These are phyloP conservation scores for Salicornia ramosissima DNA, from an alignment of 148 eudicot species.

Conservation along the genomic window DNA sequence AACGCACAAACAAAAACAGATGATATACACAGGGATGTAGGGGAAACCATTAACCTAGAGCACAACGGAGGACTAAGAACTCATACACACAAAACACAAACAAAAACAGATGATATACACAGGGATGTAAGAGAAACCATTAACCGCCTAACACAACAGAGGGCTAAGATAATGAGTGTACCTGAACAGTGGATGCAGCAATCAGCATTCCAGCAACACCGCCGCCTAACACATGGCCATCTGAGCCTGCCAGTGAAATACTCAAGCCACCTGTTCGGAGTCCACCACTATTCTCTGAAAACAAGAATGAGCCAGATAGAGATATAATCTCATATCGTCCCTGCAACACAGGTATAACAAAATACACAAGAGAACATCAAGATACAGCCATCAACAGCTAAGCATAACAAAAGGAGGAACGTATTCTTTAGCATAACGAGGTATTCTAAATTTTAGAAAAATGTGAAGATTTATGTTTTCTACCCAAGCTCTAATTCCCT, in stretches of 20 bases:
- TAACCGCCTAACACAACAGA: too few relatives aligned
- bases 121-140: background rate
- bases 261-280: slow-evolving; percentile 66
- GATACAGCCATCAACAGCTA: background rate
- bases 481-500: background rate
- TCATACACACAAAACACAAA: background rate
- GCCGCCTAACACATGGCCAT: slow-evolving; percentile 86
- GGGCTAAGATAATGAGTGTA: slow-evolving; percentile 3
- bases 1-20: background rate
- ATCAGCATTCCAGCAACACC: slow-evolving; percentile 66
- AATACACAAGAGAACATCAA: background rate
- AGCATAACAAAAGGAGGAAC: background rate
- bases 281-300: slow-evolving; percentile 55
- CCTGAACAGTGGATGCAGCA: slow-evolving; percentile 91
- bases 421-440: background rate
- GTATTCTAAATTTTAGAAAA: background rate
- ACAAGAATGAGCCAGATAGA: slow-evolving; percentile 67
- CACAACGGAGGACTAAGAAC: slow-evolving; percentile 1
- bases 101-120: background rate
- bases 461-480: background rate
- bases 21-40: background rate
- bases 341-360: slow-evolving; percentile 38
- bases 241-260: slow-evolving; percentile 77
- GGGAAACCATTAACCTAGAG: background rate
- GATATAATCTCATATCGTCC: slow-evolving; percentile 91